phyloP scores from a whole-genome alignment of 1,284 basidiomycete species.

The Tylopilus sp. region DNA sequence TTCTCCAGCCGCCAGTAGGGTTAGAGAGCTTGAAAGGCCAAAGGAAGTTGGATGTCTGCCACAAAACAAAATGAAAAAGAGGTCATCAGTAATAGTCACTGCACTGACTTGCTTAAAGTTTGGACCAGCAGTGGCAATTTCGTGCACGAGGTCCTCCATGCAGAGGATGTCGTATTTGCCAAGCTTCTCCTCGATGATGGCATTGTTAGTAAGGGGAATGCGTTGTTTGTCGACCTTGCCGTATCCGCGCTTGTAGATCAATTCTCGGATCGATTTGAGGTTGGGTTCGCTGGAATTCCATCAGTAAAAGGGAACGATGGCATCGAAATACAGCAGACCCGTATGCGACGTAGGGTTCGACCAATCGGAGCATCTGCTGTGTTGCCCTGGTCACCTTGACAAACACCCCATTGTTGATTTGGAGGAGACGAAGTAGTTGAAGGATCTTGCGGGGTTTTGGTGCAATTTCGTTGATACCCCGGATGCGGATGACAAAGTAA shows the following conservation, averaged over 20 bases:
- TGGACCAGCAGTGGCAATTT: conserved; percentile 93
- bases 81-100: background rate
- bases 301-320: conserved; percentile 6
- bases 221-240: conserved; percentile 98
- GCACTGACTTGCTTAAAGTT: conserved; percentile 92
- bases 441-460: conserved; percentile 99
- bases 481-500: conserved; percentile 96
- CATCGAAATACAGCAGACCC: conserved; percentile 54
- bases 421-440: conserved; percentile 95
- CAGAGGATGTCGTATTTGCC: conserved; percentile 97
- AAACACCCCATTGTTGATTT: conserved; percentile 99
- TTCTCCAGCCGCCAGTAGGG: conserved; percentile 97
- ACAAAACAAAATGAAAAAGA: conserved; percentile 1
- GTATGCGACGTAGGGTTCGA: conserved; percentile 97
- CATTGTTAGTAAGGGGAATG: conserved; percentile 93
- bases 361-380: conserved; percentile 95
- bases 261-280: conserved; percentile 93
- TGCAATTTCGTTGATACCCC: conserved; percentile 99
- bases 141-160: conserved; percentile 97
- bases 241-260: conserved; percentile 99
- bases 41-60: conserved; percentile 85
- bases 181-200: conserved; percentile 88
- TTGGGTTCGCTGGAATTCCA: conserved; percentile 72
- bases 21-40: conserved; percentile 99
- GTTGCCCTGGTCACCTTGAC: conserved; percentile 97